phyloP scores from a whole-genome alignment of 2,329 filamentous ascomycete species.

The Fusarium goolgardi region DNA sequence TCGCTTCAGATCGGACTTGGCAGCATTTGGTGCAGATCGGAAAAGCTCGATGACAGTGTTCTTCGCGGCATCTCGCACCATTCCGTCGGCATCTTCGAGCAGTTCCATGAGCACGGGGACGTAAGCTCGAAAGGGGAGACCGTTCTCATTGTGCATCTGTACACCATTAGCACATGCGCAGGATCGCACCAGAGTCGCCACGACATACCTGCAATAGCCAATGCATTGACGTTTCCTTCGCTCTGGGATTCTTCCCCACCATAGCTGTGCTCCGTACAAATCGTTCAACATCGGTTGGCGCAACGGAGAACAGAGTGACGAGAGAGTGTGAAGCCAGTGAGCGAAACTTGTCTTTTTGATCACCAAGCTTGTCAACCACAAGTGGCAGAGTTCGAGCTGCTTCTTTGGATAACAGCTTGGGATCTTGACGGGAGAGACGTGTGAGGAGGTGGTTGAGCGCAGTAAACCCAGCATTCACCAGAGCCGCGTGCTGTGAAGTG shows the following conservation, averaged over 20 bases:
- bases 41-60: constrained; percentile 87
- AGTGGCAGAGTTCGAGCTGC: constrained; percentile 77
- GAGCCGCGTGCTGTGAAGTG: constrained; percentile 77
- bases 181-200: not conserved
- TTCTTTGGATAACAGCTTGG: constrained; percentile 77
- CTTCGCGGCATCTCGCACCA: constrained; percentile 87
- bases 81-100: constrained; percentile 89
- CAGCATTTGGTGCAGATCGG: constrained; percentile 80
- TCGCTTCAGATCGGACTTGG: constrained; percentile 88
- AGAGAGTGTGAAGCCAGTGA: constrained; percentile 79
- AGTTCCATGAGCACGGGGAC: constrained; percentile 86
- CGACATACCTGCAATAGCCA: constrained; percentile 80
- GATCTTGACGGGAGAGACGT: constrained; percentile 85
- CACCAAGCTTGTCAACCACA: constrained; percentile 86
- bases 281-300: constrained; percentile 79
- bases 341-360: constrained; percentile 87
- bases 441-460: constrained; percentile 89
- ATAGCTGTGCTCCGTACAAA: constrained; percentile 82
- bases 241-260: constrained; percentile 81
- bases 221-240: constrained; percentile 85
- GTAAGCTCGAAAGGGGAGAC: constrained; percentile 83
- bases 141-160: constrained; percentile 83
- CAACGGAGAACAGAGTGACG: constrained; percentile 78
- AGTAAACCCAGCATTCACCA: constrained; percentile 86
- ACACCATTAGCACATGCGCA: constrained; percentile 24